Evolutionary conservation across 148 eudicot genomes (phyloP).

Genomic region (Dysphania ambrosioides): DNA sequence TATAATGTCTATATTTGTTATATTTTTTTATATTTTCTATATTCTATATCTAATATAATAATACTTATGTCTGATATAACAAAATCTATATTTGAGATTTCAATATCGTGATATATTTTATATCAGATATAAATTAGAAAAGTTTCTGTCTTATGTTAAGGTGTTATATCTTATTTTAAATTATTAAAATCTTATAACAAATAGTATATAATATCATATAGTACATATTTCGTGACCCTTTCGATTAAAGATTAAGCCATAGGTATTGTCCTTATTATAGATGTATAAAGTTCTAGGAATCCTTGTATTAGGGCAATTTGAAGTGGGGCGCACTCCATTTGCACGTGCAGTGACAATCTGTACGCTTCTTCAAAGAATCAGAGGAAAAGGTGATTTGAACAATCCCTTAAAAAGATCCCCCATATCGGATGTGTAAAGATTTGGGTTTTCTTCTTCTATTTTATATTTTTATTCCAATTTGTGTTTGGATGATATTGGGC

Average conservation of each 20-base stretch:
- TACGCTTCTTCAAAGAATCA: background rate
- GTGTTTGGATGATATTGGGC: background rate
- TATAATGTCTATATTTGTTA: too few species aligned
- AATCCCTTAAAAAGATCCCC: background rate
- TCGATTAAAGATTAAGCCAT: slow-evolving; percentile 13
- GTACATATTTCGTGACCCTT: slow-evolving; percentile 3
- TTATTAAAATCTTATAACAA: too few species aligned
- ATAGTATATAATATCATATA: background rate
- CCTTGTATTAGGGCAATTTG: background rate
- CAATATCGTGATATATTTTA: too few species aligned
- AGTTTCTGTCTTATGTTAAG: too few species aligned
- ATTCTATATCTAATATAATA: too few species aligned
- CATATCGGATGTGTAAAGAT: background rate
- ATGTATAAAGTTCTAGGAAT: background rate
- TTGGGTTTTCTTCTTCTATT: background rate
- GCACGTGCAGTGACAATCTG: slow-evolving; percentile 4
- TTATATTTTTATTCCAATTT: background rate
- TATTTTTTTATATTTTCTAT: too few species aligned
- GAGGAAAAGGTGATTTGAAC: background rate
- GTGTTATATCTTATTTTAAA: too few species aligned
- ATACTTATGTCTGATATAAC: too few species aligned
- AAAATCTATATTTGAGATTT: too few species aligned
- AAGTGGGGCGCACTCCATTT: slow-evolving; percentile 2
- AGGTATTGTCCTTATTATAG: background rate
- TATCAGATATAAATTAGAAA: too few species aligned